Evolutionary conservation across 352 stramenopile genomes (phyloP).

Genomic region (Pythium aphanidermatum): DNA sequence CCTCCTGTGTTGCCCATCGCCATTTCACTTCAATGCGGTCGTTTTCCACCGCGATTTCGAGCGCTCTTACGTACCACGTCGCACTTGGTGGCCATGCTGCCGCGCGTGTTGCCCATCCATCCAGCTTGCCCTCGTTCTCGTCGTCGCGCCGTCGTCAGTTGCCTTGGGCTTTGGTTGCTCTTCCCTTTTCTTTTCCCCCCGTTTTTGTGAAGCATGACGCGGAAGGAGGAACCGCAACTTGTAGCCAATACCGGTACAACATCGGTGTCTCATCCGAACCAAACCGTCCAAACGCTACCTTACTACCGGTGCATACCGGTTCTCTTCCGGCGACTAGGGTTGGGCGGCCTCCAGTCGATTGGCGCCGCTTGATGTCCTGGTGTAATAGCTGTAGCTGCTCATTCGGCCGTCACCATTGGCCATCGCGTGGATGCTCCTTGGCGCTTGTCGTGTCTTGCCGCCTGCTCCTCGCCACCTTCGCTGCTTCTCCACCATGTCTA

Average conservation of each 20-base stretch:
- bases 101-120: slow-evolving; percentile 32
- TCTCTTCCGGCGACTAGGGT: neutral
- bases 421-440: slow-evolving; percentile 15
- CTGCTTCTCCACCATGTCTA: slow-evolving; percentile 32
- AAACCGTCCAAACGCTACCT: no score
- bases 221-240: no score
- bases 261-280: no score
- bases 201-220: neutral
- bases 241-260: slow-evolving; percentile 14
- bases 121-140: slow-evolving; percentile 6
- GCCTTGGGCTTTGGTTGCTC: neutral
- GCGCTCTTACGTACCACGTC: slow-evolving; percentile 19
- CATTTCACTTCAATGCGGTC: neutral
- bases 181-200: slow-evolving; percentile 1
- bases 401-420: neutral
- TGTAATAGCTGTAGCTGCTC: neutral
- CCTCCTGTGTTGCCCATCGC: no score
- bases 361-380: slow-evolving; percentile 15
- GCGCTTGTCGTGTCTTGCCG: neutral
- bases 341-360: slow-evolving; percentile 17
- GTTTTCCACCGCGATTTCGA: slow-evolving; percentile 10
- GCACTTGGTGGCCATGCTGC: slow-evolving; percentile 23
- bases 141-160: slow-evolving; percentile 6
- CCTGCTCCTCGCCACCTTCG: neutral
- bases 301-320: neutral